Evolutionary conservation across 1,284 basidiomycete genomes (phyloP).

Genomic region (Phellopilus nigrolimitatus): DNA sequence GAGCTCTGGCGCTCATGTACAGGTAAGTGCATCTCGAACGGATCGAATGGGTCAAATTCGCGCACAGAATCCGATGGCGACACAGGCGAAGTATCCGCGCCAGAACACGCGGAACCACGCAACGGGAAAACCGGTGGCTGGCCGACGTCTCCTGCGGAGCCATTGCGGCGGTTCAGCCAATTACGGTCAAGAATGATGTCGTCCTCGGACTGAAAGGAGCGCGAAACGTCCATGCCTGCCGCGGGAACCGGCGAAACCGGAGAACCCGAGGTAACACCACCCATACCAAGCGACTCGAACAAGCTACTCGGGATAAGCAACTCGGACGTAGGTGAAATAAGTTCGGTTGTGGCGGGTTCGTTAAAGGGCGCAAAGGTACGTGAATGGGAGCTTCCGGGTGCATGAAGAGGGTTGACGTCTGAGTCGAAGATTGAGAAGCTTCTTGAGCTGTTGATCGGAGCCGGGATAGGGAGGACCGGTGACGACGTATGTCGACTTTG

Average conservation of each 20-base stretch:
- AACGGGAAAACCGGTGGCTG: slow-evolving; percentile 36
- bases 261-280: not conserved
- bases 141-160: slow-evolving; percentile 36
- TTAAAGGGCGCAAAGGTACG: slow-evolving; percentile 20
- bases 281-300: slow-evolving; percentile 49
- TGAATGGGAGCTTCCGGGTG: not conserved
- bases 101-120: not conserved
- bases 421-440: slow-evolving; percentile 6
- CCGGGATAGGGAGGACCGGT: slow-evolving; percentile 14
- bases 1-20: slow-evolving; percentile 10
- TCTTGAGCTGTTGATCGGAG: slow-evolving; percentile 5
- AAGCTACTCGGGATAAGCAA: slow-evolving; percentile 56
- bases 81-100: slow-evolving; percentile 5
- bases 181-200: slow-evolving; percentile 49
- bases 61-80: slow-evolving; percentile 11
- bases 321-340: slow-evolving; percentile 42
- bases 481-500: slow-evolving; percentile 19
- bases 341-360: slow-evolving; percentile 31
- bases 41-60: slow-evolving; percentile 2
- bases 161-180: slow-evolving; percentile 31
- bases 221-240: slow-evolving; percentile 33
- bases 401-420: slow-evolving; percentile 3
- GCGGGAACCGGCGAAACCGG: slow-evolving; percentile 21
- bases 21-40: slow-evolving; percentile 8
- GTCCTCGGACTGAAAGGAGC: slow-evolving; percentile 53